These are phyloP conservation scores for Pseudogymnoascus sp. DNA, from an alignment of 2,329 filamentous ascomycete genomes.

Conservation along the genomic window DNA sequence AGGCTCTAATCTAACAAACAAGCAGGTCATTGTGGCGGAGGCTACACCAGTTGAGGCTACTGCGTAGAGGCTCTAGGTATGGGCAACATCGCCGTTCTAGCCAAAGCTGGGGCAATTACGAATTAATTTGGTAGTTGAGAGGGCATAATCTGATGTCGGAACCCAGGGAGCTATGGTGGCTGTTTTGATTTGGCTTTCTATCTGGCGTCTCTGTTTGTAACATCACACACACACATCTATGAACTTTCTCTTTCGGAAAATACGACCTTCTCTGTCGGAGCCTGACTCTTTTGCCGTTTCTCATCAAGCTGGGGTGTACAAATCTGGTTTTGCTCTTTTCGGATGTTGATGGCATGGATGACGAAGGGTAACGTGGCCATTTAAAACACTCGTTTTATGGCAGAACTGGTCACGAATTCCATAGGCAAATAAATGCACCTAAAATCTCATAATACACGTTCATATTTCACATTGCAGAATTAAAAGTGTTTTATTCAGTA, in stretches of 20 bases:
- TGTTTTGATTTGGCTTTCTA: constrained; percentile 9
- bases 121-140: constrained; percentile 9
- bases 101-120: constrained; percentile 8
- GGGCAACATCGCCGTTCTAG: background rate
- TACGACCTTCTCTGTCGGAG: constrained; percentile 4
- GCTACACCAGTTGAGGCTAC: constrained; percentile 4
- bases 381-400: constrained; percentile 1
- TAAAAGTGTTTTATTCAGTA: background rate
- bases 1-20: background rate
- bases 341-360: constrained; percentile 1
- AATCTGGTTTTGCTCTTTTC: constrained; percentile 6
- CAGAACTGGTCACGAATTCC: background rate
- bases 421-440: constrained; percentile 8
- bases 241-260: constrained; percentile 1
- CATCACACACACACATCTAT: constrained; percentile 6
- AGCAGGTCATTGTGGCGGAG: background rate
- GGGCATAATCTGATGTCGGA: background rate
- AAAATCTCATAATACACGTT: constrained; percentile 2
- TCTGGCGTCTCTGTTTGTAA: constrained; percentile 9
- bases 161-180: constrained; percentile 6
- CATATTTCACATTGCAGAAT: background rate
- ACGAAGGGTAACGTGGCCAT: background rate
- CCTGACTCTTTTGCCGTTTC: background rate
- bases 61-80: background rate
- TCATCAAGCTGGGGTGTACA: constrained; percentile 3